A percentile compares a stretch with the other conserved stretches of the same genome.
Evolutionary conservation across 345 rosid genomes (phyloP).

Genomic region (Leavenworthia alabamica): DNA sequence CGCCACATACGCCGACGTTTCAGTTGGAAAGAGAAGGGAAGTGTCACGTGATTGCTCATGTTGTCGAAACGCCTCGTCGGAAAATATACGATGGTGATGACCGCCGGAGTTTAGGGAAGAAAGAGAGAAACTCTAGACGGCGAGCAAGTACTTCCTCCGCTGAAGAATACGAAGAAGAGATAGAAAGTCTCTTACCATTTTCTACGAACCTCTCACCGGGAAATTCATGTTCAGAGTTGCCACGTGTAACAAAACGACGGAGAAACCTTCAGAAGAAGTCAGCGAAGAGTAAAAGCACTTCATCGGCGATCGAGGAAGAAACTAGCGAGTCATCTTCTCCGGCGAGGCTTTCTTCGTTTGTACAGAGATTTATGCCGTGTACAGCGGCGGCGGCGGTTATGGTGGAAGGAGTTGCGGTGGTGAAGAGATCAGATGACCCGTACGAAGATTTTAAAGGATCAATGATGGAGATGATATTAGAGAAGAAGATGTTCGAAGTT

Average conservation of each 20-base stretch:
- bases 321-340: conserved; percentile 41
- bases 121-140: conserved; percentile 33
- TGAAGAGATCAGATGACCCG: conserved; percentile 68
- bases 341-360: conserved; percentile 48
- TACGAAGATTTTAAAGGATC: conserved; percentile 59
- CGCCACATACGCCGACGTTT: conserved; percentile 39
- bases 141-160: conserved; percentile 55
- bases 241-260: conserved; percentile 12
- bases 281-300: not conserved
- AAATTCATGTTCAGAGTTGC: conserved; percentile 38
- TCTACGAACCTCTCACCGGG: conserved; percentile 59
- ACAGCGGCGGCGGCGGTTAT: conserved; percentile 46
- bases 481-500: conserved; percentile 53
- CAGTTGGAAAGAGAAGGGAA: conserved; percentile 56
- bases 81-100: conserved; percentile 39
- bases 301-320: conserved; percentile 22
- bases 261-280: no score
- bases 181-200: conserved; percentile 53
- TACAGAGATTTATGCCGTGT: conserved; percentile 55
- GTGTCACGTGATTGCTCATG: conserved; percentile 52
- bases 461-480: conserved; percentile 73
- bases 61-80: conserved; percentile 42
- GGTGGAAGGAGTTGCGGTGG: conserved; percentile 70
- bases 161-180: conserved; percentile 35
- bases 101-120: conserved; percentile 27